A percentile compares a stretch with the other conserved stretches of the same genome.
phyloP scores from a whole-genome alignment of 768 basidiomycete species.

The Daedaleopsis sinensis region DNA sequence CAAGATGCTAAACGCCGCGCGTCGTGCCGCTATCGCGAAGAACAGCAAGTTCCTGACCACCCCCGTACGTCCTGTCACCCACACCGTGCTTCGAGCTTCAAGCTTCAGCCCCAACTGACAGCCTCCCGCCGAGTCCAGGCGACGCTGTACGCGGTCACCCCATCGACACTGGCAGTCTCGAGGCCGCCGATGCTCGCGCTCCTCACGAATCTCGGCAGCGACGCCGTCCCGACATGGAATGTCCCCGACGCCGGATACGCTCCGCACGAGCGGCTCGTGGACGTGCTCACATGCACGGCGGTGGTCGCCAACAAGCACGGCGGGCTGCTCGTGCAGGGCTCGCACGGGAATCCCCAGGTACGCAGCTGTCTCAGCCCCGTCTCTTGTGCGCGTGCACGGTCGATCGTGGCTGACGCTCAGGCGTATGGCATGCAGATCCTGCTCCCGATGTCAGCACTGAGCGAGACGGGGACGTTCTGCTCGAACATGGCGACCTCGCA shows the following conservation, averaged over 20 bases:
- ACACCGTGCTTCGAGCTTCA: too few species aligned
- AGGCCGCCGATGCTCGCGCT: conserved; percentile 61
- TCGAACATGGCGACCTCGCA: conserved; percentile 22
- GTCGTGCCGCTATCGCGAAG: conserved; percentile 52
- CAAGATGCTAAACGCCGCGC: conserved; percentile 50
- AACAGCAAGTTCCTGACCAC: conserved; percentile 48
- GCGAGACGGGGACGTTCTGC: conserved; percentile 27
- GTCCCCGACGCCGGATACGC: conserved; percentile 46
- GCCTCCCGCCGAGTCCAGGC: neutral
- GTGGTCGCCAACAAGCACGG: conserved; percentile 43
- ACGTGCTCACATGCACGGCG: conserved; percentile 52
- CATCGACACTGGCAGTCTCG: conserved; percentile 47
- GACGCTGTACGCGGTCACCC: conserved; percentile 28
- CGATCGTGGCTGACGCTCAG: neutral
- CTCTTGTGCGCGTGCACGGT: neutral
- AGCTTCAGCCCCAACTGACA: too few species aligned
- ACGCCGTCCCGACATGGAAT: conserved; percentile 39
- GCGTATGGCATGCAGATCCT: conserved; percentile 33
- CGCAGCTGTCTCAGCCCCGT: neutral
- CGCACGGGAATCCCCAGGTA: conserved; percentile 52
- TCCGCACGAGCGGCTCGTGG: conserved; percentile 47
- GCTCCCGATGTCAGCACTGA: conserved; percentile 35
- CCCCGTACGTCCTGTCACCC: conserved; percentile 36
- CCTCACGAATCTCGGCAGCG: conserved; percentile 54
- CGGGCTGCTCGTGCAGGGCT: conserved; percentile 41